phyloP scores from a whole-genome alignment of 176 grass and related monocot species.

The Lolium perenne region DNA sequence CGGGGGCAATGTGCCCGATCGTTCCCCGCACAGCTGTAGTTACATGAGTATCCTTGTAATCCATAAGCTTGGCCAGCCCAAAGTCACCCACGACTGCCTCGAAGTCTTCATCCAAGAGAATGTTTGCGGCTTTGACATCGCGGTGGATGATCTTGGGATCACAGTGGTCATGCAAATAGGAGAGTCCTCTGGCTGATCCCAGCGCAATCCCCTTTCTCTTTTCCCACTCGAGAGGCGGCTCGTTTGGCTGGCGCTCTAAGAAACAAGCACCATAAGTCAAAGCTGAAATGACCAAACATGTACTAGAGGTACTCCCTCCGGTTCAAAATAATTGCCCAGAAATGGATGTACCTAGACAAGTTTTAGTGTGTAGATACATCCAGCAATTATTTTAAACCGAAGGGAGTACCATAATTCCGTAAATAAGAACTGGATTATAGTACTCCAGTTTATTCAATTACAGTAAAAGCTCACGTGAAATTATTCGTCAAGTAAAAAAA shows the following conservation, averaged over 20 bases:
- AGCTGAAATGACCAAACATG: conserved; percentile 23
- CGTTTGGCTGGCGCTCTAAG: conserved; percentile 60
- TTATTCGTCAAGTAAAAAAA: background rate
- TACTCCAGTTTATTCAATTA: background rate
- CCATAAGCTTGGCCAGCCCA: conserved; percentile 77
- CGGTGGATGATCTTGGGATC: conserved; percentile 91
- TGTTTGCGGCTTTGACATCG: conserved; percentile 81
- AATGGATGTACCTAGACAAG: too few species aligned
- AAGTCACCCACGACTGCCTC: conserved; percentile 84
- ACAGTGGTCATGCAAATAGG: conserved; percentile 84
- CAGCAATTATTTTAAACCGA: too few species aligned
- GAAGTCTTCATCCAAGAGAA: conserved; percentile 71
- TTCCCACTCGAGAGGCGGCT: conserved; percentile 60
- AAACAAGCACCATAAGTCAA: conserved; percentile 18
- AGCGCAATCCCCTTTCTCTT: conserved; percentile 66
- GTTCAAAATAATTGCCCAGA: too few species aligned
- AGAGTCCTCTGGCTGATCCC: conserved; percentile 74
- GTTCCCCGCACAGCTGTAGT: conserved; percentile 72
- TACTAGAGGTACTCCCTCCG: background rate
- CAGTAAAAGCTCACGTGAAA: background rate
- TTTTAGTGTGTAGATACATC: too few species aligned
- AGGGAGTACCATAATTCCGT: background rate
- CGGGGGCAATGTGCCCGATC: conserved; percentile 72
- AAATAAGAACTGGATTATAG: background rate
- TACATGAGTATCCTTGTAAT: conserved; percentile 87